Base-by-base conservation (phyloP, 73 alveolate species). In the Tetrahymena thermophila region DNA sequence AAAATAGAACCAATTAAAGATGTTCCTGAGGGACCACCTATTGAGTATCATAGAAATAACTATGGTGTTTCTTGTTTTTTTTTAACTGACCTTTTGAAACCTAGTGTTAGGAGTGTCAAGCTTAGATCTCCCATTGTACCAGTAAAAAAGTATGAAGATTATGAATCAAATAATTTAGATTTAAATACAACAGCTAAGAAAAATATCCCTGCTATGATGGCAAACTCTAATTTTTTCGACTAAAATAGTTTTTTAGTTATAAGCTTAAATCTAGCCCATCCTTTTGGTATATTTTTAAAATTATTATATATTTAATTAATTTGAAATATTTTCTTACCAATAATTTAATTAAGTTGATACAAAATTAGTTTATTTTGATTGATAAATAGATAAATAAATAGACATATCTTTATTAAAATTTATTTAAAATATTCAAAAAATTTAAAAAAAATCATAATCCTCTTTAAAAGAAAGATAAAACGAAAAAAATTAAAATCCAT, bases 161-260 rank as follows among this genome's bases (percentile, higher is more conserved):
- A 84, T 14, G 97, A 95, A 35, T 89, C 95, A 14, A 50, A 50
- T 34, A 95, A 95, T 42, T 93, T 95, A 34, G 97, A 95, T 85
- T 50, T 95, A 35, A 95, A 95, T 37, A 95, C 97, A 16, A 95
- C 97, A 21, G 97, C 97, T 7, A 89, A 94, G 89, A 85, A 89
- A 35, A 95, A 95, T 50, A 89, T 89, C 16, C 97, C 97, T 40
- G 94, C 93, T 34, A 93, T 89, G 56, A 85, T 89, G 50, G 94
- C 97, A 85, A 94, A 93, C 21, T 42, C 95, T 15, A 95, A 95
- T 55, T 95, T 85, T 55, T 95, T 95, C 25, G 97, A 95, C 35
- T 44, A 19, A 8, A 71, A 71, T 31, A 71, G 89, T 19, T 71
- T 71, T 71, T 31, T 71, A 10, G 89, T 71, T n/a, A 71, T 71